Evolutionary conservation across 2,329 filamentous ascomycete genomes (phyloP).

Genomic region (Xylariales sp.): DNA sequence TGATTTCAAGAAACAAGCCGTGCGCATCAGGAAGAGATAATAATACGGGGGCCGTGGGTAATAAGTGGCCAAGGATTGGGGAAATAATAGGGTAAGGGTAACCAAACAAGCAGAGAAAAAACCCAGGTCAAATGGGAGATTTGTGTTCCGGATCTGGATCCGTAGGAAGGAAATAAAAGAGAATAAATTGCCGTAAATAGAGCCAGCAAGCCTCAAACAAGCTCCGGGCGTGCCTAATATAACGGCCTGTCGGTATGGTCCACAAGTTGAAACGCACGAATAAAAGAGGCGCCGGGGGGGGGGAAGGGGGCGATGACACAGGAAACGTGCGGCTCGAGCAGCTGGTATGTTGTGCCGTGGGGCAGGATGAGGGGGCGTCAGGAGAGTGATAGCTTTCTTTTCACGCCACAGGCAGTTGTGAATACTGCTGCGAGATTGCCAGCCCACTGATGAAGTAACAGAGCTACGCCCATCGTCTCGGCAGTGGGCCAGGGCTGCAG

Average conservation of each 20-base stretch:
- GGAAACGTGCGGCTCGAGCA: conserved; percentile 7
- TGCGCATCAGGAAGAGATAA: conserved; percentile 41
- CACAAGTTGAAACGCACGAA: conserved; percentile 2
- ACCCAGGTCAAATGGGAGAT: background rate
- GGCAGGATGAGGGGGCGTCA: conserved; percentile 2
- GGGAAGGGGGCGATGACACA: conserved; percentile 3
- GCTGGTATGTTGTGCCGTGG: conserved; percentile 1
- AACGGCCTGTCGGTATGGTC: conserved; percentile 1
- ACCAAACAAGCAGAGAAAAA: conserved; percentile 8
- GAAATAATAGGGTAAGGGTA: conserved; percentile 10
- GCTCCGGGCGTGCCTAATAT: conserved; percentile 4
- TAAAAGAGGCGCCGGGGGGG: conserved; percentile 2
- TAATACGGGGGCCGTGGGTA: conserved; percentile 29
- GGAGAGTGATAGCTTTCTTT: no score
- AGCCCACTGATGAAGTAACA: conserved; percentile 19
- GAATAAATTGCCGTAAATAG: conserved; percentile 3
- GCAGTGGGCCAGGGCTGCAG: conserved; percentile 17
- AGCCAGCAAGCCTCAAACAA: conserved; percentile 7
- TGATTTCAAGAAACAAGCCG: conserved; percentile 40
- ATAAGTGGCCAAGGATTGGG: conserved; percentile 19
- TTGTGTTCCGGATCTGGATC: background rate
- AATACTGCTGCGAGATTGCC: no score
- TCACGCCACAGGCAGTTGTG: no score
- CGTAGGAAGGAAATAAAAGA: background rate
- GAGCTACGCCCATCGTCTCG: conserved; percentile 24